Base-by-base conservation (phyloP, 139 green algal genomes). In the Micromonas pusilla region DNA sequence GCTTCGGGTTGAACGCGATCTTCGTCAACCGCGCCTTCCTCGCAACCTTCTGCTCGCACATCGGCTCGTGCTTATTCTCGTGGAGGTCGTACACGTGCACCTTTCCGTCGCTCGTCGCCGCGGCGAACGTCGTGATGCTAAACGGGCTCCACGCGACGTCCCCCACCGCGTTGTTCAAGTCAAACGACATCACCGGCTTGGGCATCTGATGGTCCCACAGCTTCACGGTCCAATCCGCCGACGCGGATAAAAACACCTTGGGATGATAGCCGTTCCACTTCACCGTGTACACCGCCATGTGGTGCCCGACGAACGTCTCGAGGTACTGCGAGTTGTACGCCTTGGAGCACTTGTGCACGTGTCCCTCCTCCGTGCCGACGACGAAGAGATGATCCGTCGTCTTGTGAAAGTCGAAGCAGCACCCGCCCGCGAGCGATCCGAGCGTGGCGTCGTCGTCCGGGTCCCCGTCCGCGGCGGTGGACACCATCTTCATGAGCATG, bases 141-240 rank as follows among this genome's bases (percentile, higher is more conserved):
- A 90, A 92, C 54, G 94, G 94, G 9, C 91, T 85, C 94, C 94
- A 98, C 0, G 92, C 90, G 20, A 92, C 87, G 77, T 97, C 93
- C 3, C 89, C 91, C 3, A 96, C 92, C 5, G 88, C 80, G 34
- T 79, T 85, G 3, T 84, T 85, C 33, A 95, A 80, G 79, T 94
- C 87, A 70, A 94, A 92, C 21, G 78, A 84, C 72, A 91, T 78
- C 25, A 91, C 53, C 16, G 84, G 77, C 79, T 87, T 84, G 76
- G 45, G 13, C 25, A 26, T 57, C 19, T 62, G 73, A 77, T 85
- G 81, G 25, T 83, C 79, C 79, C 79, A 92, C 60, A 97, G 80
- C 73, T 91, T 92, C 25, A 97, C 87, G 9, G 82, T 91, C 92
- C 92, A 97, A 87, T 98, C 94, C 2, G 92, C 91, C n/a, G 84